Conservation (phyloP, 768 basidiomycete species). For the Solioccasus polychromus region DNA sequence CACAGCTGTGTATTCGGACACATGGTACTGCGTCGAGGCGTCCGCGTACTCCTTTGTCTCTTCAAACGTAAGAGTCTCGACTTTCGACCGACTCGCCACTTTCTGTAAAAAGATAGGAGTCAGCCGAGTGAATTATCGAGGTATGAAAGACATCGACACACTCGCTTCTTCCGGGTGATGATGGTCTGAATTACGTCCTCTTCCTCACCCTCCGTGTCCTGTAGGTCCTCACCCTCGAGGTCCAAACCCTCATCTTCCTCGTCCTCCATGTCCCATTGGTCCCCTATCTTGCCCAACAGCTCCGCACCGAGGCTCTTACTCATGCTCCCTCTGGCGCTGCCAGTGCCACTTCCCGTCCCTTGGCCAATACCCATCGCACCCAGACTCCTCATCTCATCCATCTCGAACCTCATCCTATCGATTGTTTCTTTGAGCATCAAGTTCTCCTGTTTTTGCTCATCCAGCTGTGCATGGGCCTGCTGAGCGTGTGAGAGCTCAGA, state of each 20-base stretch:
- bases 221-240: conserved; percentile 42
- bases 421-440: conserved; percentile 93
- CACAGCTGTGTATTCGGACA: conserved; percentile 45
- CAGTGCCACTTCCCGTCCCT: conserved; percentile 40
- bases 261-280: conserved; percentile 40
- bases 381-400: conserved; percentile 81
- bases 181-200: conserved; percentile 81
- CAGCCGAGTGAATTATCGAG: conserved; percentile 11
- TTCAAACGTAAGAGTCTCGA: conserved; percentile 44
- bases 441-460: conserved; percentile 95
- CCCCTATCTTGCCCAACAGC: conserved; percentile 59
- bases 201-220: conserved; percentile 58
- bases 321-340: conserved; percentile 54
- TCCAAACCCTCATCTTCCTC: conserved; percentile 37
- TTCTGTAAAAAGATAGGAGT: conserved; percentile 49
- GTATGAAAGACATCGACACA: conserved; percentile 27
- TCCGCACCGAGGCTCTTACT: conserved; percentile 79
- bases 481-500: conserved; percentile 67
- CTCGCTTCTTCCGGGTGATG: conserved; percentile 80
- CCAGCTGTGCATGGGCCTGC: conserved; percentile 69
- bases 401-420: conserved; percentile 88
- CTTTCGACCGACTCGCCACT: conserved; percentile 57
- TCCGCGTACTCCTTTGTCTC: conserved; percentile 78
- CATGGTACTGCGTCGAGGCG: conserved; percentile 67
- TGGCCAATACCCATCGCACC: conserved; percentile 33